Evolutionary conservation across 2,329 filamentous ascomycete species (phyloP).

Genomic region (Beauveria scarabaeidicola): DNA sequence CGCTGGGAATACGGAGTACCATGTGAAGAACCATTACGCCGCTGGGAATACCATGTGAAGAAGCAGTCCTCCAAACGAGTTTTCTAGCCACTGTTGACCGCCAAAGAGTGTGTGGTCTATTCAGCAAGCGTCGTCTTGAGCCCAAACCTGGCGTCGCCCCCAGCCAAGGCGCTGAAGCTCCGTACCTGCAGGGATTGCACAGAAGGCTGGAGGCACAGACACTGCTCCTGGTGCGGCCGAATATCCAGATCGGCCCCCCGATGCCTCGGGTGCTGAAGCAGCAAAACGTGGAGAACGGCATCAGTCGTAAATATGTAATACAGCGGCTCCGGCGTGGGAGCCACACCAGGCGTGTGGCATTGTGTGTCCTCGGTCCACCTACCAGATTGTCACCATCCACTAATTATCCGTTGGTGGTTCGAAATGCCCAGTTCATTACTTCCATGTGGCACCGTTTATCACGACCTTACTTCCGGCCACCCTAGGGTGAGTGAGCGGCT

Average conservation of each 20-base stretch:
- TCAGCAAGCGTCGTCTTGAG: background rate
- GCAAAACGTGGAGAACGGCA: background rate
- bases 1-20: background rate
- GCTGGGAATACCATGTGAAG: background rate
- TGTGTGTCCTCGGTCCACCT: background rate
- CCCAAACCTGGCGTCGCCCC: background rate
- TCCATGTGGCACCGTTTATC: background rate
- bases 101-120: background rate
- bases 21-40: background rate
- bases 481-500: background rate
- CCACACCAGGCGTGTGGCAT: background rate
- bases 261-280: background rate
- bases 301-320: background rate
- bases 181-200: conserved; percentile 4
- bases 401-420: background rate
- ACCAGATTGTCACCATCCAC: conserved; percentile 1
- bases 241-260: background rate
- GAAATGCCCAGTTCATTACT: background rate
- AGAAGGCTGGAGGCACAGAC: background rate
- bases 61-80: background rate
- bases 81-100: background rate
- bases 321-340: background rate
- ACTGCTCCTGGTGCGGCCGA: background rate
- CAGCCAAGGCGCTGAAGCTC: background rate
- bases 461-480: background rate